Conservation (phyloP, 2,329 filamentous ascomycete species). For the Pezicula radicicola region DNA sequence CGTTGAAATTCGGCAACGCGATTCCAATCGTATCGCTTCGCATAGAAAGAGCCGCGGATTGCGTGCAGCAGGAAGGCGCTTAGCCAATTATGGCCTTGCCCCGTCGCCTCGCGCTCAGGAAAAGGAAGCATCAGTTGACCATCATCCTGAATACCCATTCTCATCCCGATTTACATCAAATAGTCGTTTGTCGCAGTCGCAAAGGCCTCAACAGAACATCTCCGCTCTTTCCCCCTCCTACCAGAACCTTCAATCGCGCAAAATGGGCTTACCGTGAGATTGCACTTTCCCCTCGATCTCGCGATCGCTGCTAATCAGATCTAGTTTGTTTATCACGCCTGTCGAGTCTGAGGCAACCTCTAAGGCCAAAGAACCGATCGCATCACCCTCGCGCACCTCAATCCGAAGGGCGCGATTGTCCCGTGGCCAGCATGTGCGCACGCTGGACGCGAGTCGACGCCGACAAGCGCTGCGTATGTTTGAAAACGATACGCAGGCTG, state of each 20-base stretch:
- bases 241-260: constrained; percentile 5
- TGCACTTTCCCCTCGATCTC: constrained; percentile 10
- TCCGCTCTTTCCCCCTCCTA: neutral
- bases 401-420: constrained; percentile 25
- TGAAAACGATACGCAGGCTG: constrained; percentile 4
- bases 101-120: neutral
- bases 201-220: neutral
- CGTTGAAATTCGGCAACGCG: neutral
- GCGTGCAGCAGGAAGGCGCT: neutral
- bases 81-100: too few relatives aligned
- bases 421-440: constrained; percentile 14
- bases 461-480: constrained; percentile 13
- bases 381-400: constrained; percentile 23
- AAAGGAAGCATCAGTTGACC: constrained; percentile 5
- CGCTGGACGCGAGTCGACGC: constrained; percentile 16
- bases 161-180: constrained; percentile 1
- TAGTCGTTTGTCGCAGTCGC: constrained; percentile 15
- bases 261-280: constrained; percentile 31
- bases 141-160: constrained; percentile 8
- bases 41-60: neutral
- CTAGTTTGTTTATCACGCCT: constrained; percentile 28
- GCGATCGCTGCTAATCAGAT: constrained; percentile 16
- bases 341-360: constrained; percentile 21
- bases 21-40: neutral
- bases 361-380: constrained; percentile 24